A percentile compares a stretch with the other conserved stretches of the same genome.
Evolutionary conservation across 805 yeast species (phyloP).

Genomic region (Kazachstania kunashirensis): DNA sequence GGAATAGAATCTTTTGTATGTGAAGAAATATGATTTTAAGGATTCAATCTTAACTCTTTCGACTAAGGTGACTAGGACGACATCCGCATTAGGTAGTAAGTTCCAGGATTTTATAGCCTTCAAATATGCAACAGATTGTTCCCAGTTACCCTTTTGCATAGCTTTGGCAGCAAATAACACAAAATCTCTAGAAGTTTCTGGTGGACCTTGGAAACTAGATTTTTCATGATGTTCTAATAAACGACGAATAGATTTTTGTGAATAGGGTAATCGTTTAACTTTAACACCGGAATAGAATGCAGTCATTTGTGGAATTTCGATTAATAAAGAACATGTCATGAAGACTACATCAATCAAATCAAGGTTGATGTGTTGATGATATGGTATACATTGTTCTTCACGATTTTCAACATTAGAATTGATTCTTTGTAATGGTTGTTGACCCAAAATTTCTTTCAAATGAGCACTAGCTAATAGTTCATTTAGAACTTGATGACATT

Average conservation of each 20-base stretch:
- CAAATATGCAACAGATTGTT: slow-evolving; percentile 59
- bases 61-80: slow-evolving; percentile 60
- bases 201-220: slow-evolving; percentile 94
- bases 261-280: slow-evolving; percentile 46
- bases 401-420: slow-evolving; percentile 22
- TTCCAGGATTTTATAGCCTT: slow-evolving; percentile 62
- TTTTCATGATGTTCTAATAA: slow-evolving; percentile 87
- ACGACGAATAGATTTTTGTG: slow-evolving; percentile 80
- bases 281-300: slow-evolving; percentile 50
- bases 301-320: slow-evolving; percentile 88
- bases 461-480: slow-evolving; percentile 82
- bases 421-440: slow-evolving; percentile 66
- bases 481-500: slow-evolving; percentile 75
- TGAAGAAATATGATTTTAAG: slow-evolving; percentile 83
- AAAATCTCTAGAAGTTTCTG: slow-evolving; percentile 90
- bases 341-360: slow-evolving; percentile 91
- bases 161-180: slow-evolving; percentile 87
- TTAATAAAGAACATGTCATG: slow-evolving; percentile 78
- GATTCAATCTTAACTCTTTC: slow-evolving; percentile 82
- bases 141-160: slow-evolving; percentile 86
- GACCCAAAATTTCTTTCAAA: slow-evolving; percentile 88
- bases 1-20: slow-evolving; percentile 66
- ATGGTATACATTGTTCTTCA: slow-evolving; percentile 76
- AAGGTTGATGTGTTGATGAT: slow-evolving; percentile 95
- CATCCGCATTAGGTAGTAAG: slow-evolving; percentile 59